Evolutionary conservation across 2,329 filamentous ascomycete species (phyloP).

Genomic region (Berkeleyomyces basicola): DNA sequence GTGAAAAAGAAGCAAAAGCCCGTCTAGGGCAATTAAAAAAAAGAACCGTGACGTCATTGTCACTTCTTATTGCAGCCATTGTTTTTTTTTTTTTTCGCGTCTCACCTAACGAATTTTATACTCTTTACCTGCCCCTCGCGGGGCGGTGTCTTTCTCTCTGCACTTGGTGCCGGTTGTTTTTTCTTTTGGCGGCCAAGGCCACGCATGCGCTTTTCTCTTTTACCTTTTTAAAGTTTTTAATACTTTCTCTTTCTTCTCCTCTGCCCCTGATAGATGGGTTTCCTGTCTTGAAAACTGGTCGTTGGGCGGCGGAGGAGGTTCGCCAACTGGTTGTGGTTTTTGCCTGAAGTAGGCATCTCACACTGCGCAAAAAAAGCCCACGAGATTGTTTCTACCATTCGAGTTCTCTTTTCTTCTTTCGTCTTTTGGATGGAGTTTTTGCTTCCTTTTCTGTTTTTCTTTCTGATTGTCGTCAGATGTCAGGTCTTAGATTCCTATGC

Average conservation of each 20-base stretch:
- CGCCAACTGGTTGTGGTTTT: neutral
- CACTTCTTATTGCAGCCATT: neutral
- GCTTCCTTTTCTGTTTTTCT: neutral
- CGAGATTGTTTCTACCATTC: neutral
- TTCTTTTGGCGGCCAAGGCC: constrained; percentile 3
- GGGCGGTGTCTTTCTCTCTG: neutral
- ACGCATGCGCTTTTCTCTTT: constrained; percentile 1
- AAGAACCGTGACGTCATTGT: constrained; percentile 3
- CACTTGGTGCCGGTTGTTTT: neutral
- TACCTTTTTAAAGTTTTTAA: constrained; percentile 5
- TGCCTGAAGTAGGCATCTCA: neutral
- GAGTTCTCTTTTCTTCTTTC: constrained; percentile 3
- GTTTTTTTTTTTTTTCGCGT: neutral
- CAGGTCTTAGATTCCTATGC: constrained; percentile 2
- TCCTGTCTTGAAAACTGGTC: neutral
- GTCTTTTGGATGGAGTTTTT: neutral
- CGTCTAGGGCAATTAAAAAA: constrained; percentile 2
- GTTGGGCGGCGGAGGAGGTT: neutral
- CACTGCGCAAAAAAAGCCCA: neutral
- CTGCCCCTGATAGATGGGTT: neutral
- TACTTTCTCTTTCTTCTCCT: neutral
- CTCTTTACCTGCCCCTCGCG: constrained; percentile 1
- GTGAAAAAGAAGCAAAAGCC: constrained; percentile 5
- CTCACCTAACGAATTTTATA: neutral
- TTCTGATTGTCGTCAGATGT: neutral